Conservation (phyloP, 2,329 filamentous ascomycete genomes). For the Alternaria solani region DNA sequence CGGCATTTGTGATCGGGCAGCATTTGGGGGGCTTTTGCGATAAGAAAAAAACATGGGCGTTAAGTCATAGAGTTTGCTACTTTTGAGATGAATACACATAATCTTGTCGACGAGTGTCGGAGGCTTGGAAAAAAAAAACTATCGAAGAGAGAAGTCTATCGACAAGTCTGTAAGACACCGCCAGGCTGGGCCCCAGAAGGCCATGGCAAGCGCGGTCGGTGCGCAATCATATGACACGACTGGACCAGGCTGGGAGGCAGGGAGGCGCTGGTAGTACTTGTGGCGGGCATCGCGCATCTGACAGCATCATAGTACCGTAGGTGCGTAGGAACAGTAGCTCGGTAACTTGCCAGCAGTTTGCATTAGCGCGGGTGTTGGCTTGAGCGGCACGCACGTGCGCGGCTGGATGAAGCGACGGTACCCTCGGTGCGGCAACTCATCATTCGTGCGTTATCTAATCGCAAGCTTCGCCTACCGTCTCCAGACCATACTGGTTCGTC, state of each 20-base stretch:
- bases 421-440: constrained; percentile 10
- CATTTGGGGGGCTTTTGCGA: constrained; percentile 7
- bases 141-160: constrained; percentile 1
- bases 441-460: constrained; percentile 22
- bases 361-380: constrained; percentile 18
- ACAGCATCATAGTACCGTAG: constrained; percentile 9
- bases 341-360: constrained; percentile 16
- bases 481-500: constrained; percentile 4
- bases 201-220: constrained; percentile 4
- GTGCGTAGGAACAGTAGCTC: neutral
- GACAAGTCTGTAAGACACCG: neutral
- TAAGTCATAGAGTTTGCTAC: neutral
- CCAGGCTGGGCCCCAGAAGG: constrained; percentile 1
- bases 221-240: constrained; percentile 4
- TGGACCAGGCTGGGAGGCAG: constrained; percentile 1
- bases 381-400: constrained; percentile 15
- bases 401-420: constrained; percentile 1
- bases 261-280: constrained; percentile 3
- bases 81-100: neutral
- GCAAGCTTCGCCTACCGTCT: neutral
- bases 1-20: constrained; percentile 20
- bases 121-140: neutral
- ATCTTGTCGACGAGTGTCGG: neutral
- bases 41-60: neutral
- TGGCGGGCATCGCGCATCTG: constrained; percentile 6